These are phyloP conservation scores for Leccinellum luteum DNA, from an alignment of 768 basidiomycete species.

Conservation along the genomic window DNA sequence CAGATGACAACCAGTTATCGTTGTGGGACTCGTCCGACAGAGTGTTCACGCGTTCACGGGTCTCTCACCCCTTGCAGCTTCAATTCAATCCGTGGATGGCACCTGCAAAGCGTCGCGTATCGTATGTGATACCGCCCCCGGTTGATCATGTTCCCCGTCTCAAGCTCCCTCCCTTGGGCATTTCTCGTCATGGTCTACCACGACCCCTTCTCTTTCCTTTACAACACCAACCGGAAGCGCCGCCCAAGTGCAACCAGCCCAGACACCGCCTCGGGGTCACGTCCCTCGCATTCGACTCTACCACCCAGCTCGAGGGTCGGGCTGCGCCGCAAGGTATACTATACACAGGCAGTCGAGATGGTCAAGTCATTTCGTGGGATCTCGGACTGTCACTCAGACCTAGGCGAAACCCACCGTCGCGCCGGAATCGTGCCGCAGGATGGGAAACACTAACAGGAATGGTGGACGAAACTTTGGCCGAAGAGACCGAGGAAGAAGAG, in stretches of 20 bases:
- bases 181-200: slow-evolving; percentile 62
- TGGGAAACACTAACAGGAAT: slow-evolving; percentile 89
- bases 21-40: neutral
- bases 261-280: slow-evolving; percentile 85
- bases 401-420: slow-evolving; percentile 33
- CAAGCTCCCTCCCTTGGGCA: slow-evolving; percentile 64
- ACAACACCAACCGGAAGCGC: slow-evolving; percentile 20
- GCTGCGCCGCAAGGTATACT: slow-evolving; percentile 77
- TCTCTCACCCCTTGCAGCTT: neutral
- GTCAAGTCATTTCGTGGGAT: slow-evolving; percentile 86
- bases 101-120: slow-evolving; percentile 66
- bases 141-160: slow-evolving; percentile 59
- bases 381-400: slow-evolving; percentile 59
- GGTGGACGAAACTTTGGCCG: slow-evolving; percentile 66
- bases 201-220: slow-evolving; percentile 62
- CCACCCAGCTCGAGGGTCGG: slow-evolving; percentile 72
- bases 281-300: slow-evolving; percentile 82
- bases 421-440: slow-evolving; percentile 34
- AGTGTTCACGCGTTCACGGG: neutral
- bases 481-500: slow-evolving; percentile 65
- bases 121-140: slow-evolving; percentile 84
- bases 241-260: slow-evolving; percentile 46
- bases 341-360: slow-evolving; percentile 89
- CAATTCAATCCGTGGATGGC: slow-evolving; percentile 36
- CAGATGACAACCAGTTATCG: neutral